Evolutionary conservation across 2,329 filamentous ascomycete species (phyloP).

Genomic region (Colletotrichum australisinense): DNA sequence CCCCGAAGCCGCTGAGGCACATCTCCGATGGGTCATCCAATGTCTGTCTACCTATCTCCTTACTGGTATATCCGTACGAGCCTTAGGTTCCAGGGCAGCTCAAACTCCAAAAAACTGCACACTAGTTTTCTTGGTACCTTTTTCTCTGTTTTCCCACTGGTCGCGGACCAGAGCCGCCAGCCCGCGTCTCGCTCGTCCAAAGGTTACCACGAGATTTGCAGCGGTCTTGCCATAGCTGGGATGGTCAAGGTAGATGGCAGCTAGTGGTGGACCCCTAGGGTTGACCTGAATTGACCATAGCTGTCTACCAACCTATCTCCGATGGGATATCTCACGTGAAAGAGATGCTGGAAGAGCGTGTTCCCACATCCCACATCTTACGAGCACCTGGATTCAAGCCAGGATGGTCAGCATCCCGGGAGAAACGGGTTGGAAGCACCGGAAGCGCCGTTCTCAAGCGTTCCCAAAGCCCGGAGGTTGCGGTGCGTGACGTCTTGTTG

Average conservation of each 20-base stretch:
- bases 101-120: not conserved
- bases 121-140: slow-evolving; percentile 13
- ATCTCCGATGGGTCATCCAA: not conserved
- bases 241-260: slow-evolving; percentile 12
- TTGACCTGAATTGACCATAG: slow-evolving; percentile 2
- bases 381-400: not conserved
- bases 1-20: slow-evolving; percentile 9
- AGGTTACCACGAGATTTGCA: slow-evolving; percentile 34
- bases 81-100: not conserved
- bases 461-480: slow-evolving; percentile 3
- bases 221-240: slow-evolving; percentile 29
- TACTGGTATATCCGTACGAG: too few relatives aligned
- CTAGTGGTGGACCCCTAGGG: slow-evolving; percentile 16
- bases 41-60: not conserved
- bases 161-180: slow-evolving; percentile 1
- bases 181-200: not conserved
- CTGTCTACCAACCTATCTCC: not conserved
- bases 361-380: not conserved
- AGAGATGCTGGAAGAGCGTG: not conserved
- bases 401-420: not conserved
- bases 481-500: slow-evolving; percentile 14
- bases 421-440: not conserved
- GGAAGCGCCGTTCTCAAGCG: not conserved
- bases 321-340: not conserved
- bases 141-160: slow-evolving; percentile 8